These are phyloP conservation scores for Musa acuminata DNA, from an alignment of 176 grass and related monocot genomes.

Conservation along the genomic window DNA sequence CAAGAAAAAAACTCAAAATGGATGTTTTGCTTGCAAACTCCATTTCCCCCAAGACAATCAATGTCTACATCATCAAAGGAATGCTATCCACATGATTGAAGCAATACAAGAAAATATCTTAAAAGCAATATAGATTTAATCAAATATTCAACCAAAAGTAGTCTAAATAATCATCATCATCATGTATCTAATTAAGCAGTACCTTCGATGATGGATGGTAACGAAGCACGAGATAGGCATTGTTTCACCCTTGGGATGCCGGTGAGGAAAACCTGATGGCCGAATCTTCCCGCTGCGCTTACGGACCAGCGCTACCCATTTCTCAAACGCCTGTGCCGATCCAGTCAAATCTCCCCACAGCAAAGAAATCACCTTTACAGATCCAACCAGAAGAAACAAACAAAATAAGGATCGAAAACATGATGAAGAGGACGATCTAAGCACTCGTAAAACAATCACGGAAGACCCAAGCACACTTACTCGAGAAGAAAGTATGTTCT, in stretches of 20 bases:
- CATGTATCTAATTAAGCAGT: background rate
- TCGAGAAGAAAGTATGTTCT: slow-evolving; percentile 51
- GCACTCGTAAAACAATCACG: background rate
- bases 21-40: too few species aligned
- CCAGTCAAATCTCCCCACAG: slow-evolving; percentile 52
- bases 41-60: too few species aligned
- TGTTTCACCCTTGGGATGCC: slow-evolving; percentile 46
- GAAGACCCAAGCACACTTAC: slow-evolving; percentile 27
- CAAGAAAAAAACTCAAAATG: too few species aligned
- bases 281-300: slow-evolving; percentile 50
- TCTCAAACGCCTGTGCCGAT: slow-evolving; percentile 57
- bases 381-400: slow-evolving; percentile 6
- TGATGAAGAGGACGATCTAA: background rate
- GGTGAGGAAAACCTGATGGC: slow-evolving; percentile 65
- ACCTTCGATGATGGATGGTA: slow-evolving; percentile 44
- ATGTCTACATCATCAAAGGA: too few species aligned
- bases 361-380: slow-evolving; percentile 62
- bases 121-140: too few species aligned
- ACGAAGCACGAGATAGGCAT: slow-evolving; percentile 62
- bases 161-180: background rate
- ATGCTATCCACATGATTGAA: too few species aligned
- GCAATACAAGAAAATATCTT: too few species aligned
- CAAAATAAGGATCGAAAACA: background rate
- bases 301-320: slow-evolving; percentile 81
- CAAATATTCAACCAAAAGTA: background rate